Base-by-base conservation (phyloP, 2,329 filamentous ascomycete species). In the Penicillium palitans region DNA sequence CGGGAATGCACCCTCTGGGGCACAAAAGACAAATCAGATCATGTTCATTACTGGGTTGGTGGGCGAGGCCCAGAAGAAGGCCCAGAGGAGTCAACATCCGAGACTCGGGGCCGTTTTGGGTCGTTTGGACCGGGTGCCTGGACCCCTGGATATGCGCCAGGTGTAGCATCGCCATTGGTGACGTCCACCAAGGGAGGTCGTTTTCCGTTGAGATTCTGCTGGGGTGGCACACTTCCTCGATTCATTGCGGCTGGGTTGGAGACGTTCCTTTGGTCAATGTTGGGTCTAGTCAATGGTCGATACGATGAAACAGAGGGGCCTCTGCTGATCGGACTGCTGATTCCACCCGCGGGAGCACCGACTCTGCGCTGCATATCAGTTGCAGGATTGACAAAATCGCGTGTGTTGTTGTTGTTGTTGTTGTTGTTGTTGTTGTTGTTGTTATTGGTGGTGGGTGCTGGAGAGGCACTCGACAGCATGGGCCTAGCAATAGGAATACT, bases 401-500 rank as follows among this genome's bases (percentile, higher is more conserved):
- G 69, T 12, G 69, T 59, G 33, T 63, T 69, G 33, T 70, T 73
- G 15, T 35, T 73, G 6, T 15, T 52, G 2, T 69, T 74, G 27
- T n/a, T n/a, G n/a, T n/a, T n/a, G n/a, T n/a, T n/a, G n/a, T n/a
- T 59, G 33, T 63, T 69, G 33, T 70, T 73, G 15, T 35, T 73
- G 6, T 15, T 52, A 3, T 69, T 74, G 27, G 13, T 71, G 4
- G 13, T 29, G 1, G 70, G 52, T 21, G 69, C 66, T n/a, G 72
- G 72, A 4, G 73, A 73, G 29, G 64, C 62, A 10, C 62, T 51
- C 5, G 68, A 50, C 7, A 75, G 59, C 71, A 74, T 76, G 8
- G 72, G 72, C 61, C 82, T 84, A 4, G 82, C 83, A 2, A 96
- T 78, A 0, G 92, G 91, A 52, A 88, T 87, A 5, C 90, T 93